Evolutionary conservation across 1,284 basidiomycete species (phyloP).

Genomic region (Heterobasidion irregulare): DNA sequence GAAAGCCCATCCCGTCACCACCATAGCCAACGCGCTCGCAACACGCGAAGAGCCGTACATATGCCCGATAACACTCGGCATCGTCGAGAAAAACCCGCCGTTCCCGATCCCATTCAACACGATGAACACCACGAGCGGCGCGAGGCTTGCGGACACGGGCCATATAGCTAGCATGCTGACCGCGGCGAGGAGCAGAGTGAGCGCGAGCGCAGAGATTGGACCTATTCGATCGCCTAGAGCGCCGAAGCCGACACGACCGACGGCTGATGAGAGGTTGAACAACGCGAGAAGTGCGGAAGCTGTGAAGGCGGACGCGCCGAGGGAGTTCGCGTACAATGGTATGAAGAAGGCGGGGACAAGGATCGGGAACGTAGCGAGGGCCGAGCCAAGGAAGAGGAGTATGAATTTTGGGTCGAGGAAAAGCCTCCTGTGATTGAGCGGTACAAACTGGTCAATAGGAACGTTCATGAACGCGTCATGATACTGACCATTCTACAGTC

Average conservation of each 20-base stretch:
- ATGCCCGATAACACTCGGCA: conserved; percentile 23
- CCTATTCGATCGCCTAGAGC: conserved; percentile 21
- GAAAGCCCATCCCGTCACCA: conserved; percentile 22
- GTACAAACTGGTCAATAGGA: neutral
- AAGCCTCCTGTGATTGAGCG: conserved; percentile 15
- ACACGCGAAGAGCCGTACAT: conserved; percentile 18
- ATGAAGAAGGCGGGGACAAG: conserved; percentile 29
- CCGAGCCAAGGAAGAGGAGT: conserved; percentile 22
- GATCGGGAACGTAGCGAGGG: conserved; percentile 24
- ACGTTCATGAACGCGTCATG: neutral
- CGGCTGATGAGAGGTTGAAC: conserved; percentile 25
- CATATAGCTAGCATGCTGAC: conserved; percentile 24
- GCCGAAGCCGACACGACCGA: conserved; percentile 22
- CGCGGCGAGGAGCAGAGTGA: conserved; percentile 19
- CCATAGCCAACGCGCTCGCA: conserved; percentile 22
- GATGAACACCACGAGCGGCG: conserved; percentile 21
- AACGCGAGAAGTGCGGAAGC: conserved; percentile 20
- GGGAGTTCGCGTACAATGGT: conserved; percentile 23
- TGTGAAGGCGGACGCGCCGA: conserved; percentile 17
- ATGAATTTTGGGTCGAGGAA: conserved; percentile 25
- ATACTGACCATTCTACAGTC: conserved; percentile 11
- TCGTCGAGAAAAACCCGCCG: conserved; percentile 25
- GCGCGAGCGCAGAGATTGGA: conserved; percentile 19
- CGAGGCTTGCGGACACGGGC: conserved; percentile 21
- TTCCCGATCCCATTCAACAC: conserved; percentile 21